Base-by-base conservation (phyloP, 331 rosid species). In the Erythrophleum ivorense region DNA sequence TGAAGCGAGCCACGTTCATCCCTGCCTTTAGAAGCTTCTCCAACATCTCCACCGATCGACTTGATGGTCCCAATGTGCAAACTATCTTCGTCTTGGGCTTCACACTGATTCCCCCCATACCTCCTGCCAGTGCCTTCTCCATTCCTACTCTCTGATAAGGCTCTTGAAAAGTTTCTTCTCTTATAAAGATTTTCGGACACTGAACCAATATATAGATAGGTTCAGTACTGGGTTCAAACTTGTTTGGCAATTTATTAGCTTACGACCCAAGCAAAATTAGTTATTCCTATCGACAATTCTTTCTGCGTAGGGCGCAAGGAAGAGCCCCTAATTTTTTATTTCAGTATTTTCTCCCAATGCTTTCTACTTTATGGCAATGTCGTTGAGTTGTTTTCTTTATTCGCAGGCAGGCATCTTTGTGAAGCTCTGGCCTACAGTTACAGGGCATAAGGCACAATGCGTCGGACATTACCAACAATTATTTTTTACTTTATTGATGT, bases 1-100 rank as follows among this genome's bases (percentile, higher is more conserved):
- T 81, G 69, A 81, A 81, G 40, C 80, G 80, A 74, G 84, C 80
- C 24, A 81, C 84, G 55, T 81, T 74, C 84, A 81, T 81, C 16
- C 80, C 80, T 2, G 75, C 75, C 58, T 36, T 73, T 41, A 81
- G 66, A 63, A 81, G 84, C 69, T 50, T 81, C 68, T 81, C 84
- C 57, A 73, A 12, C 84, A 72, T 59, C 19, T 62, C 66, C 57
- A 80, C 74, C 1, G 84, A 72, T 46, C 84, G 58, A 50, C 73
- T 72, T 0, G 84, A 48, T 6, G 84, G 84, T 49, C 84, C 84
- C 73, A 80, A 18, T 4, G 84, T 80, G 79, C 84, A 80, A 24
- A 80, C 79, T 16, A 80, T 80, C 67, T 80, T 80, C 0, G 84
- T 80, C 84, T 72, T 80, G 10, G 77, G 83, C 71, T 55, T 80